phyloP scores from a whole-genome alignment of 164 flowering plant genomes.

The Akebia trifoliata region DNA sequence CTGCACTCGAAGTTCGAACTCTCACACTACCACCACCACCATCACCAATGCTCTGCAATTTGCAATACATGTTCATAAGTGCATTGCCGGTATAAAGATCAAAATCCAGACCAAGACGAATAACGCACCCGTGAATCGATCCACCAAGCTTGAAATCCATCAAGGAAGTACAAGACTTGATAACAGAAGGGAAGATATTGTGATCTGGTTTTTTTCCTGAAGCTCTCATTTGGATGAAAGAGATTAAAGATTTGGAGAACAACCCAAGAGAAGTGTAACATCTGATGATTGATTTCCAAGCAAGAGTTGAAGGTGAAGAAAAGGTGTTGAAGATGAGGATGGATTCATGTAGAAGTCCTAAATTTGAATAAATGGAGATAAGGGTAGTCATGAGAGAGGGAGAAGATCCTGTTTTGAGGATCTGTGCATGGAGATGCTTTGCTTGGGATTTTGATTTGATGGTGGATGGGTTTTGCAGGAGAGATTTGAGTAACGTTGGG shows the following conservation, averaged over 20 bases:
- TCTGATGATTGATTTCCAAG: conserved; percentile 69
- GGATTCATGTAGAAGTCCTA: conserved; percentile 47
- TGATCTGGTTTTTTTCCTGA: conserved; percentile 56
- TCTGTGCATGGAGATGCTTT: conserved; percentile 69
- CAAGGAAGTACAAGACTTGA: conserved; percentile 54
- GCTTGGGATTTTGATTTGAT: conserved; percentile 51
- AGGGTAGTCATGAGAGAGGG: conserved; percentile 21
- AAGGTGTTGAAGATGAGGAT: conserved; percentile 39
- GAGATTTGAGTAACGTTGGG: conserved; percentile 21
- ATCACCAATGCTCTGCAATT: conserved; percentile 30
- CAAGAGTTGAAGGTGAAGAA: conserved; percentile 37
- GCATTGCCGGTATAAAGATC: conserved; percentile 86
- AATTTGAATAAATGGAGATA: conserved; percentile 57
- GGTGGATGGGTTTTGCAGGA: conserved; percentile 32
- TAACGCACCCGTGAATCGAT: conserved; percentile 59
- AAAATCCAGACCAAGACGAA: conserved; percentile 53
- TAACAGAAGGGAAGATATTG: conserved; percentile 67
- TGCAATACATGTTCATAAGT: conserved; percentile 75
- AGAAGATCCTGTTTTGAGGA: conserved; percentile 33
- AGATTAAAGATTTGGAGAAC: conserved; percentile 29
- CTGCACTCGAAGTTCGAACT: neutral
- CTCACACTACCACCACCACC: neutral
- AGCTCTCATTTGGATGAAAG: conserved; percentile 50
- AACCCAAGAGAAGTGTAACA: conserved; percentile 56
- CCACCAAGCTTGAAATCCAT: conserved; percentile 55